Conservation (phyloP, 148 eudicot species). For the Talinum fruticosum region DNA sequence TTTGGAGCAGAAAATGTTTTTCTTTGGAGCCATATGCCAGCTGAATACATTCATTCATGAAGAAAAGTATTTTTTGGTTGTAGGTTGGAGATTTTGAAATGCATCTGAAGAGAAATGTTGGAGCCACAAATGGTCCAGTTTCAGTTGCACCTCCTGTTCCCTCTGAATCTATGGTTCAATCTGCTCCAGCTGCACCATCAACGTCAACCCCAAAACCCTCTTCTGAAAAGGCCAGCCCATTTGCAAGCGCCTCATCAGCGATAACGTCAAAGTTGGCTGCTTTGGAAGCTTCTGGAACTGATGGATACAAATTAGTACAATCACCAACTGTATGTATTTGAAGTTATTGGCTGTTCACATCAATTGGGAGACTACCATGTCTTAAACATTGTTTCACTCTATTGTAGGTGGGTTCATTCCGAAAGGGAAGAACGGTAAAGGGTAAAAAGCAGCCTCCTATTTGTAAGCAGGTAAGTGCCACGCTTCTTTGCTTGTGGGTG, state of each 20-base stretch:
- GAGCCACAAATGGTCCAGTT: constrained; percentile 39
- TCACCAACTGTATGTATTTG: constrained; percentile 68
- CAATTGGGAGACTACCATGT: constrained; percentile 2
- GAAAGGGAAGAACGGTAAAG: constrained; percentile 62
- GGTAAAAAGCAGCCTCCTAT: constrained; percentile 75
- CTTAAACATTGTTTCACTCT: neutral
- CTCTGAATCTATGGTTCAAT: constrained; percentile 48
- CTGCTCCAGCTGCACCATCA: constrained; percentile 42
- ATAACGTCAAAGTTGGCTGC: constrained; percentile 63
- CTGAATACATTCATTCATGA: neutral
- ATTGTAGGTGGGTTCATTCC: constrained; percentile 77
- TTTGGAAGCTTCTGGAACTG: constrained; percentile 78
- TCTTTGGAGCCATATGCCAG: neutral
- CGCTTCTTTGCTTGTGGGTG: neutral
- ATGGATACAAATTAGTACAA: constrained; percentile 67
- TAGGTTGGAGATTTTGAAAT: constrained; percentile 89
- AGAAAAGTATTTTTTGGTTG: constrained; percentile 1
- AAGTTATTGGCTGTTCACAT: constrained; percentile 7
- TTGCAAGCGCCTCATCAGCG: constrained; percentile 44
- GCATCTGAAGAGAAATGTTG: constrained; percentile 82
- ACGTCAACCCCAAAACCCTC: constrained; percentile 44
- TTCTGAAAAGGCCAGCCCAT: constrained; percentile 54
- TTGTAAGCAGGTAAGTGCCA: constrained; percentile 60
- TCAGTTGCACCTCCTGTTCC: constrained; percentile 58
- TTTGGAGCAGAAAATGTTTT: neutral